A percentile compares a stretch with the other conserved stretches of the same genome.
These are phyloP conservation scores for Colletotrichum sansevieriae DNA, from an alignment of 2,329 filamentous ascomycete species.

Conservation along the genomic window DNA sequence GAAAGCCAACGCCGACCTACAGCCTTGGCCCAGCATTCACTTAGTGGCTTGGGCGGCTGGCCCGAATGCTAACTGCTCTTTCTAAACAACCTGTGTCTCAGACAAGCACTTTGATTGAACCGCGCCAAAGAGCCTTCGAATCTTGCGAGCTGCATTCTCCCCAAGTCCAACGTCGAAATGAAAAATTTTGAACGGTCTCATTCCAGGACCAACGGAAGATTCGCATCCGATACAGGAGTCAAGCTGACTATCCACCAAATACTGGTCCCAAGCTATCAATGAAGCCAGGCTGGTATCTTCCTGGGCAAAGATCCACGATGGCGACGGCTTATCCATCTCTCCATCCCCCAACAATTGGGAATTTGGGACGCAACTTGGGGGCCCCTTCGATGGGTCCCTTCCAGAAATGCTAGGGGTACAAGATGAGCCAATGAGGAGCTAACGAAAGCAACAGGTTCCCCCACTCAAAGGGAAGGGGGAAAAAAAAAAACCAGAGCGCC, in stretches of 20 bases:
- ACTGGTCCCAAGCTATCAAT: neutral
- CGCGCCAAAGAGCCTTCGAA: conserved; percentile 24
- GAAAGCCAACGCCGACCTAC: neutral
- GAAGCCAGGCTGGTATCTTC: conserved; percentile 13
- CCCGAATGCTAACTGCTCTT: conserved; percentile 20
- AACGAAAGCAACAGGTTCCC: conserved; percentile 22
- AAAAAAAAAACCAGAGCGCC: neutral
- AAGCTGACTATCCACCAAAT: neutral
- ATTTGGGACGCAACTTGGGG: conserved; percentile 34
- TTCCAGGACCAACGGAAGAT: conserved; percentile 4
- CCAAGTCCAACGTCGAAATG: conserved; percentile 13
- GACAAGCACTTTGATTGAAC: conserved; percentile 17
- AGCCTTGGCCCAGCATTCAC: neutral
- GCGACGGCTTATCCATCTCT: conserved; percentile 28
- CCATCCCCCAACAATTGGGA: conserved; percentile 40
- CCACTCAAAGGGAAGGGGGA: conserved; percentile 26
- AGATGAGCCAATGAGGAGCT: conserved; percentile 15
- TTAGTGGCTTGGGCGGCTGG: conserved; percentile 10
- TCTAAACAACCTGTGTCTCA: conserved; percentile 32
- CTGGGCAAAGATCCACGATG: conserved; percentile 12
- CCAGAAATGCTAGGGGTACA: conserved; percentile 39
- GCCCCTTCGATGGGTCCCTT: conserved; percentile 39
- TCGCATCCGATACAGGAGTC: conserved; percentile 19
- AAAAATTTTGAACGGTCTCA: conserved; percentile 6
- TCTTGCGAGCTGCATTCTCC: conserved; percentile 27